A percentile compares a stretch with the other conserved stretches of the same genome.
phyloP scores from a whole-genome alignment of 1,284 basidiomycete species.

The Ceratobasidium sp. region DNA sequence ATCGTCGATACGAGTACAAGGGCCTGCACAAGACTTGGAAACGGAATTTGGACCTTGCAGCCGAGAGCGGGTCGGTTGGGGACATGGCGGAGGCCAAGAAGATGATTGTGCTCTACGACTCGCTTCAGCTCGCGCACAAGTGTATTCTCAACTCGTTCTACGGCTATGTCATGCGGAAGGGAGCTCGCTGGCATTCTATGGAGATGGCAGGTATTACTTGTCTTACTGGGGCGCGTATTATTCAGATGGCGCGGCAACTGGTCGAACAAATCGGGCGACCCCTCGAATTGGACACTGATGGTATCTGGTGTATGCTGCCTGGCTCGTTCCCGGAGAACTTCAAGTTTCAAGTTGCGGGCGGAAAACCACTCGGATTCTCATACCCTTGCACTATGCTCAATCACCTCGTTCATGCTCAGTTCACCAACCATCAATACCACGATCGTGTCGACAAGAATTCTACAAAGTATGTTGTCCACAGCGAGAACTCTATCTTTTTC shows the following conservation, averaged over 20 bases:
- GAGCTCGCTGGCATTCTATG: slow-evolving; percentile 99
- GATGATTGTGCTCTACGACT: slow-evolving; percentile 99
- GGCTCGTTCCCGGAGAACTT: slow-evolving; percentile 99
- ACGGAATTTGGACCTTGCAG: slow-evolving; percentile 90
- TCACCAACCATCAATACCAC: slow-evolving; percentile 99
- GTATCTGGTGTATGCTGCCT: slow-evolving; percentile 99
- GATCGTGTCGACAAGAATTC: slow-evolving; percentile 84
- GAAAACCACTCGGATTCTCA: slow-evolving; percentile 92
- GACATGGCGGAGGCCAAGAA: slow-evolving; percentile 98
- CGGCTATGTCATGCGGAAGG: slow-evolving; percentile 99
- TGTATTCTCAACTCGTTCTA: slow-evolving; percentile 99
- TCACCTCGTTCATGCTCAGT: slow-evolving; percentile 94
- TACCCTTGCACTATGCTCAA: slow-evolving; percentile 99
- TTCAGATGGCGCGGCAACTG: slow-evolving; percentile 98
- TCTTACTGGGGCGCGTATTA: slow-evolving; percentile 98
- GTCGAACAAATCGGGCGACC: slow-evolving; percentile 98
- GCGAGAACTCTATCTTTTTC: slow-evolving; percentile 99
- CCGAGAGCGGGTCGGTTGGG: slow-evolving; percentile 78
- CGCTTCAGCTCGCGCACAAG: slow-evolving; percentile 99
- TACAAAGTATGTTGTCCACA: slow-evolving; percentile 88
- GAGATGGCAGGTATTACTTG: slow-evolving; percentile 99
- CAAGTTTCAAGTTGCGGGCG: slow-evolving; percentile 89
- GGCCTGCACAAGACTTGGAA: slow-evolving; percentile 99
- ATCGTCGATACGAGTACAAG: slow-evolving; percentile 99
- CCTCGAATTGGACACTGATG: slow-evolving; percentile 97